A percentile compares a stretch with the other conserved stretches of the same genome.
Conservation (phyloP, 176 grass and related monocot species). For the Rhipidocladum racemiflorum region DNA sequence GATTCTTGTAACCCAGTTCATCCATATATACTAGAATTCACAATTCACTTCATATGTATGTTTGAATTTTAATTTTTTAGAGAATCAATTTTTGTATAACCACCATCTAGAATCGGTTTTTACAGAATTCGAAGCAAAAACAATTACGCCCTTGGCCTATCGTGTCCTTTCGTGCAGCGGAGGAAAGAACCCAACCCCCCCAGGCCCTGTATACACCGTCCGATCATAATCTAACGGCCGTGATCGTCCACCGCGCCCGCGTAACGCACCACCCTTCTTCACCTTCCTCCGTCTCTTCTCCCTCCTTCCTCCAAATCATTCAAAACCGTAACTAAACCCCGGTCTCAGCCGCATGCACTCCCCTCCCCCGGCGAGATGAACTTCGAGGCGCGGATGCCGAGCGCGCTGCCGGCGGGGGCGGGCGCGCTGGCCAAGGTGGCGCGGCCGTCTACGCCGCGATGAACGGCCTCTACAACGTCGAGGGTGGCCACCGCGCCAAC, state of each 20-base stretch:
- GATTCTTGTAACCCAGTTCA: too few relatives aligned
- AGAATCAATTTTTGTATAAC: too few relatives aligned
- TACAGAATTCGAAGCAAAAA: too few relatives aligned
- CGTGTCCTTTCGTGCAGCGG: constrained; percentile 15
- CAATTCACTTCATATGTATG: too few relatives aligned
- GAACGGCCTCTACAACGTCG: constrained; percentile 72
- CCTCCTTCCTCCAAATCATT: neutral
- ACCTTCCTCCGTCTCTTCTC: neutral
- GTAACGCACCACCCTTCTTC: neutral
- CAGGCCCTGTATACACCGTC: neutral
- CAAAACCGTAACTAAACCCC: constrained; percentile 40
- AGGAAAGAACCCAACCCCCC: constrained; percentile 17
- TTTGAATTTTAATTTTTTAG: too few relatives aligned
- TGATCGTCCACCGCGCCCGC: neutral
- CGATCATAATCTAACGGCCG: neutral
- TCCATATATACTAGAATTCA: too few relatives aligned
- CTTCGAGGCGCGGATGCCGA: constrained; percentile 45
- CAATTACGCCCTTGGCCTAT: too few relatives aligned
- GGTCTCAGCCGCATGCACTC: neutral
- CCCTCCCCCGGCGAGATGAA: constrained; percentile 37
- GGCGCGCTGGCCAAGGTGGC: constrained; percentile 41
- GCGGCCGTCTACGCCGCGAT: constrained; percentile 38
- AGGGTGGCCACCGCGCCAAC: constrained; percentile 70
- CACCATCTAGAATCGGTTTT: too few relatives aligned
- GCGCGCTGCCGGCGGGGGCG: constrained; percentile 19